phyloP scores from a whole-genome alignment of 768 basidiomycete genomes.

The Psilocybe azurescens region DNA sequence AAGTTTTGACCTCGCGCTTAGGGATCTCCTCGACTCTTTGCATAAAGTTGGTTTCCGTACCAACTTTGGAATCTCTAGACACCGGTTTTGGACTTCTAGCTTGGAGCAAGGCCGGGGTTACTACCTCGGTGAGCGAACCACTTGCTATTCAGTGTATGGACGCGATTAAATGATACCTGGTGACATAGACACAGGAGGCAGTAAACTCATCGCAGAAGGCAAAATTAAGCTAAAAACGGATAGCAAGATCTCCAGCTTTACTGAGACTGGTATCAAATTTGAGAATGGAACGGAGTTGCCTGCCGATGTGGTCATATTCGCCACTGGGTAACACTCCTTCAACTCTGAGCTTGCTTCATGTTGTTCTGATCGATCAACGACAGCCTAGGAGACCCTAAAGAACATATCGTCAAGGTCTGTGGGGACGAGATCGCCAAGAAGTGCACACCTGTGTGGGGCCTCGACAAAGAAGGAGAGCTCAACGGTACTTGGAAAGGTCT shows the following conservation, averaged over 20 bases:
- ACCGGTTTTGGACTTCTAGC: slow-evolving; percentile 56
- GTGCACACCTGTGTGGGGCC: slow-evolving; percentile 67
- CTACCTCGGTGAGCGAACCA: slow-evolving; percentile 56
- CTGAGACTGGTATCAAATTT: slow-evolving; percentile 47
- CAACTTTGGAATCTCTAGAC: slow-evolving; percentile 53
- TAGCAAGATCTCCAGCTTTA: slow-evolving; percentile 50
- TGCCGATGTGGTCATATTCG: slow-evolving; percentile 64
- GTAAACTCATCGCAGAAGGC: slow-evolving; percentile 66
- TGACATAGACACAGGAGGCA: slow-evolving; percentile 56
- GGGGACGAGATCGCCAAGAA: slow-evolving; percentile 49
- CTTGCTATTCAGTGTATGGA: background rate
- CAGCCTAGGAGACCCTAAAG: slow-evolving; percentile 52
- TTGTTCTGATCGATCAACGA: background rate
- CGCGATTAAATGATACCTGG: background rate
- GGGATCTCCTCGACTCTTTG: slow-evolving; percentile 54
- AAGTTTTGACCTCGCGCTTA: slow-evolving; percentile 6
- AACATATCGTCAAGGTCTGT: slow-evolving; percentile 46
- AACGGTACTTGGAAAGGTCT: slow-evolving; percentile 54
- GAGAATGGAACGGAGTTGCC: slow-evolving; percentile 50
- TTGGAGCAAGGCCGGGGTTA: slow-evolving; percentile 65
- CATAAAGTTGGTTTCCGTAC: slow-evolving; percentile 61
- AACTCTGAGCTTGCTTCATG: background rate
- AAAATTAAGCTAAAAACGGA: slow-evolving; percentile 77
- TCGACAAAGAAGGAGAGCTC: slow-evolving; percentile 70
- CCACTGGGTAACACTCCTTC: slow-evolving; percentile 51